Percentiles rank a stretch among this genome's conserved stretches.
These are phyloP conservation scores for Trypanosoma lewisi DNA, from an alignment of 208 protist genomes.

Conservation along the genomic window DNA sequence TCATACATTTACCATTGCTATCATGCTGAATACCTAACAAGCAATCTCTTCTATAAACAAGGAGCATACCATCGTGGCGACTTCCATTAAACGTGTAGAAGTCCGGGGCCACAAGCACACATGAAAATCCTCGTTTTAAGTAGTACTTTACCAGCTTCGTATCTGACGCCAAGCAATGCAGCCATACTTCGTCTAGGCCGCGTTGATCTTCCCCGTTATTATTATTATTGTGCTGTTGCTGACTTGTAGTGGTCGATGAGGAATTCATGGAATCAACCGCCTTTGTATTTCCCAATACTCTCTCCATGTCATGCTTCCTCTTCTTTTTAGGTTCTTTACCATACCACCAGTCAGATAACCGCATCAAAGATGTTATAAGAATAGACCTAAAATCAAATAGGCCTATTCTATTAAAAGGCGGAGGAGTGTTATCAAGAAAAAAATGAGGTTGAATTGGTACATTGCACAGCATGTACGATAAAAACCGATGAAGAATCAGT, in stretches of 20 bases:
- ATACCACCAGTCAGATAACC: not conserved
- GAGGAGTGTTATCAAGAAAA: conserved; percentile 57
- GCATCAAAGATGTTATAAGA: not conserved
- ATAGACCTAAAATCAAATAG: not conserved
- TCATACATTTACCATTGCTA: not conserved
- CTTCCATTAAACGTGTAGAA: conserved; percentile 56
- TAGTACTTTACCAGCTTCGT: conserved; percentile 49
- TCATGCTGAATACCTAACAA: not conserved
- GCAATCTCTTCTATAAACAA: conserved; percentile 9
- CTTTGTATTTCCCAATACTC: not conserved
- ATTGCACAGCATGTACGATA: conserved; percentile 46
- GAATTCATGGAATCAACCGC: not conserved
- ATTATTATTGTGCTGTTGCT: too few relatives aligned
- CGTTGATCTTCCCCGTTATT: conserved; percentile 7
- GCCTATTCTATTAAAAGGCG: not conserved
- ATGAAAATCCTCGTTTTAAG: conserved; percentile 42
- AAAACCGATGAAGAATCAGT: conserved; percentile 48
- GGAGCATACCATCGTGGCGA: conserved; percentile 20
- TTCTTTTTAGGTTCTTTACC: not conserved
- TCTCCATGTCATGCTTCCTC: not conserved
- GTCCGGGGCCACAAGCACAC: conserved; percentile 26
- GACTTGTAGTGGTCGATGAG: too few relatives aligned
- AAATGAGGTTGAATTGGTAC: conserved; percentile 46
- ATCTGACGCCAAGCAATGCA: conserved; percentile 67
- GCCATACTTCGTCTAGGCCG: conserved; percentile 68